phyloP scores from a whole-genome alignment of 495 filamentous ascomycete genomes.

The Xylaria flabelliformis region DNA sequence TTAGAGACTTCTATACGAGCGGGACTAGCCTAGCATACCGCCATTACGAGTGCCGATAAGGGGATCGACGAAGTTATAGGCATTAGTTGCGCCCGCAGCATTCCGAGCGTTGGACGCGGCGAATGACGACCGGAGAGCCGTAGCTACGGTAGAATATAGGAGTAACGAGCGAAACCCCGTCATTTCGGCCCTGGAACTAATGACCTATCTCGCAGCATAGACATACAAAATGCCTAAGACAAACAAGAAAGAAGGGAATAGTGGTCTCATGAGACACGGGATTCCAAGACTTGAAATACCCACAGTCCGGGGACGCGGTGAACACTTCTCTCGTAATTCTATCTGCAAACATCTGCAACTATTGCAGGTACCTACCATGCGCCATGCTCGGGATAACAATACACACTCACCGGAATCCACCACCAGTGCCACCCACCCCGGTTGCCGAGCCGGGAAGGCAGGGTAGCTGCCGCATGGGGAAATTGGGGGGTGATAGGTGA shows the following conservation, averaged over 20 bases:
- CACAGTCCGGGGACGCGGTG: not conserved
- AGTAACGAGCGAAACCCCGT: slow-evolving; percentile 35
- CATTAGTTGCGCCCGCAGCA: slow-evolving; percentile 25
- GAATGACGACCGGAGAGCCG: slow-evolving; percentile 27
- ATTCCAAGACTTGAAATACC: slow-evolving; percentile 9
- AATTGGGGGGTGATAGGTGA: slow-evolving; percentile 1
- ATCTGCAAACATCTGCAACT: slow-evolving; percentile 4
- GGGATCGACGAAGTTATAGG: slow-evolving; percentile 55
- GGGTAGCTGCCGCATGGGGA: slow-evolving; percentile 14
- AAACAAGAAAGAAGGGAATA: not conserved
- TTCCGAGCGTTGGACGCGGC: slow-evolving; percentile 15
- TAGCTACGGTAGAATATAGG: slow-evolving; percentile 28
- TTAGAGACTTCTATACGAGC: slow-evolving; percentile 34
- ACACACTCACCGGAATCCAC: slow-evolving; percentile 3
- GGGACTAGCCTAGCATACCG: slow-evolving; percentile 55
- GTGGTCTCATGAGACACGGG: not conserved
- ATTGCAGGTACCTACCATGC: not conserved
- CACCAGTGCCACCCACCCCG: slow-evolving; percentile 5
- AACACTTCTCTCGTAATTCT: slow-evolving; percentile 10
- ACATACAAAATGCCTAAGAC: not conserved
- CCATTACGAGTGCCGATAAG: slow-evolving; percentile 66
- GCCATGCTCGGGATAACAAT: slow-evolving; percentile 6
- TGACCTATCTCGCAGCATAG: not conserved
- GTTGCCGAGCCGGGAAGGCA: not conserved
- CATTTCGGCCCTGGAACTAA: slow-evolving; percentile 22